Conservation (phyloP, 331 rosid genomes). For the Saraca asoca region DNA sequence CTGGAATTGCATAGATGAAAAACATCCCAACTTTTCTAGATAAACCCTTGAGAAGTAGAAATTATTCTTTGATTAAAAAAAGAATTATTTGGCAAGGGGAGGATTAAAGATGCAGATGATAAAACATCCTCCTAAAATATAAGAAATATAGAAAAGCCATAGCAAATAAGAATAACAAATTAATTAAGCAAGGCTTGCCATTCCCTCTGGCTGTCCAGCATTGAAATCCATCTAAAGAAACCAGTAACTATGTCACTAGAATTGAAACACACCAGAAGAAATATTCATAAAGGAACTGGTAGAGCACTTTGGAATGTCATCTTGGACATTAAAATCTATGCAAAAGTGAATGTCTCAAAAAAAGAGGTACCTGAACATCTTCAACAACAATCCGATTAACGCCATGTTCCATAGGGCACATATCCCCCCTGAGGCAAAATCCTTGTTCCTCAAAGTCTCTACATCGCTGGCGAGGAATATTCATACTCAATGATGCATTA, state of each 20-base stretch:
- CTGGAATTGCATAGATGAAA: no score
- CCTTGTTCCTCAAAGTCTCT: conserved; percentile 99
- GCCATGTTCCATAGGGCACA: conserved; percentile 99
- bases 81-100: no score
- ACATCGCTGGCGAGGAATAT: conserved; percentile 83
- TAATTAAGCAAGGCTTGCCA: no score
- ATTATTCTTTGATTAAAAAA: no score
- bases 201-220: no score
- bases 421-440: conserved; percentile 97
- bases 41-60: no score
- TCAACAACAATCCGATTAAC: conserved; percentile 93
- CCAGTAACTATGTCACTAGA: background rate
- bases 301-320: conserved; percentile 21
- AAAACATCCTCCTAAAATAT: no score
- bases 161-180: no score
- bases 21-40: no score
- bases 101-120: no score
- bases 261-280: conserved; percentile 19
- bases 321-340: conserved; percentile 2
- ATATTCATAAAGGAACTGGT: conserved; percentile 2
- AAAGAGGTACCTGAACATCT: conserved; percentile 84
- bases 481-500: conserved; percentile 74
- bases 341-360: conserved; percentile 26
- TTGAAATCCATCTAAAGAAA: no score
- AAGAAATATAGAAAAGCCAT: no score